Base-by-base conservation (phyloP, 1,284 basidiomycete genomes). In the Tranzscheliella williamsii region DNA sequence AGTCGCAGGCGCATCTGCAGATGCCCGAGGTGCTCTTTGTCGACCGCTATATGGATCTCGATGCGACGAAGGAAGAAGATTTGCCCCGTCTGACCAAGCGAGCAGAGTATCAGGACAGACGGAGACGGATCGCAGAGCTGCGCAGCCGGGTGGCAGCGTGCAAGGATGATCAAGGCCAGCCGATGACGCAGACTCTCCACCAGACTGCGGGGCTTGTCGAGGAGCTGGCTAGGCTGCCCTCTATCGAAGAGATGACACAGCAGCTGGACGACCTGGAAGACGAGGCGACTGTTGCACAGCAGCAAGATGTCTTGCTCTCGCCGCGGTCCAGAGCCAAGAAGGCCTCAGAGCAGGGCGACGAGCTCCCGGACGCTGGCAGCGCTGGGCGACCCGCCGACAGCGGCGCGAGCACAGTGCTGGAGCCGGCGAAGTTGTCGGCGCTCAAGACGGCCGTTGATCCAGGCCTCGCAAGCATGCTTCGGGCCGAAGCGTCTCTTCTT, bases 1-100 rank as follows among this genome's bases (percentile, higher is more conserved):
- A 99, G 79, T 92, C 89, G 9, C 94, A 98, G 75, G 91, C 91
- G 1, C 94, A 93, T 73, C 86, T 99, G 62, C 88, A 87, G 67
- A 94, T 95, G 73, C 86, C 83, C 5, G 89, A 94, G 76, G 87
- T 85, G 11, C 82, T 99, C 6, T 87, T 85, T 70, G 86, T 98
- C 84, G 93, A 96, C 76, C 86, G 95, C 4, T 99, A 94, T 81
- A 81, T 95, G 36, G 71, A 79, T 31, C 38, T 68, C 67, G 87
- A 90, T 44, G 84, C 83, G 40, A 85, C 85, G 2, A 84, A 90
- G 70, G 81, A 29, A 11, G 63, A 42, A 3, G 57, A 62, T 23
- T 41, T 73, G 78, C 16, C 83, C 82, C 60, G 83, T 86, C 32
- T 86, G 37, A 84, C 84, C 12, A 84, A 87, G 67, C 84, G 86